A percentile compares a stretch with the other conserved stretches of the same genome.
Evolutionary conservation across 495 filamentous ascomycete genomes (phyloP).

Genomic region (Penicillium ucsense): DNA sequence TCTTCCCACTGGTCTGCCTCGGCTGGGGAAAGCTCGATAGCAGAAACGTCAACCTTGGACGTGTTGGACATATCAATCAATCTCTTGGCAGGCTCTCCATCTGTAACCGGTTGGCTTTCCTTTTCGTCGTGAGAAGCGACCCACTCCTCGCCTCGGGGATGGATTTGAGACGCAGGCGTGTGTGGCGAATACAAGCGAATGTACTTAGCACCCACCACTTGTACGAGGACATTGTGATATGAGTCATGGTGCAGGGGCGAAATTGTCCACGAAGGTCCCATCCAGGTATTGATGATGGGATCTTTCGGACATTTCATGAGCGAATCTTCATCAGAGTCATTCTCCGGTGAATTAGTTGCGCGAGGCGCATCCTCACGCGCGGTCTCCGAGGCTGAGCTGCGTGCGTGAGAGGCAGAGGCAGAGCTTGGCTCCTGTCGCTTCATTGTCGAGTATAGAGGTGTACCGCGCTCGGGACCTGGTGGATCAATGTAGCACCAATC

Average conservation of each 20-base stretch:
- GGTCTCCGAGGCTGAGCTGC: too few relatives aligned
- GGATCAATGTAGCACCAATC: slow-evolving; percentile 76
- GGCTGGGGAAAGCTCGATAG: slow-evolving; percentile 34
- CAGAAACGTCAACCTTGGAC: slow-evolving; percentile 60
- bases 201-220: slow-evolving; percentile 89
- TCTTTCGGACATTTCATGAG: slow-evolving; percentile 16
- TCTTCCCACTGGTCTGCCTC: slow-evolving; percentile 42
- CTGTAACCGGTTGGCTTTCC: slow-evolving; percentile 3
- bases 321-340: slow-evolving; percentile 4
- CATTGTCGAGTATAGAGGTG: slow-evolving; percentile 41
- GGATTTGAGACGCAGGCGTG: slow-evolving; percentile 46
- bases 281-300: slow-evolving; percentile 73
- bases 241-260: slow-evolving; percentile 90
- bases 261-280: slow-evolving; percentile 79
- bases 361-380: slow-evolving; percentile 2
- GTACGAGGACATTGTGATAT: slow-evolving; percentile 84
- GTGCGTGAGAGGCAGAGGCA: too few relatives aligned
- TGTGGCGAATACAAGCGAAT: slow-evolving; percentile 71
- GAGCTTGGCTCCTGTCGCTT: slow-evolving; percentile 12
- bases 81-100: slow-evolving; percentile 7
- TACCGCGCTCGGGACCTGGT: slow-evolving; percentile 32
- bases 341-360: slow-evolving; percentile 1
- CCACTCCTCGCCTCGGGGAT: slow-evolving; percentile 57
- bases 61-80: slow-evolving; percentile 91
- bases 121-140: slow-evolving; percentile 25